These are phyloP conservation scores for Metarhizium album DNA, from an alignment of 2,329 filamentous ascomycete genomes.

Conservation along the genomic window DNA sequence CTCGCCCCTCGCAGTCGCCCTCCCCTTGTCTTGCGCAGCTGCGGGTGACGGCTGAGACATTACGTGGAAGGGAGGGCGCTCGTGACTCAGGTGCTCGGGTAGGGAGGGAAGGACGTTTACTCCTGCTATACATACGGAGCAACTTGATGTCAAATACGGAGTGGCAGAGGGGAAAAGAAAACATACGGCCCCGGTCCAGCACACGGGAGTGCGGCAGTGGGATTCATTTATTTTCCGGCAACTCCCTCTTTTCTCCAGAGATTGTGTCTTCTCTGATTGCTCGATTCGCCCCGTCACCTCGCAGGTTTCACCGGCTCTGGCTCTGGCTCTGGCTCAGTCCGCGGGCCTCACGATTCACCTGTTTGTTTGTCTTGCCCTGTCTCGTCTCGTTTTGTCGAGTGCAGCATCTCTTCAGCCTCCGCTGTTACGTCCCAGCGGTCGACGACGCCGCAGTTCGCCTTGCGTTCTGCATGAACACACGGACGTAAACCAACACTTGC, in stretches of 20 bases:
- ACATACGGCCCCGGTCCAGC: too few species aligned
- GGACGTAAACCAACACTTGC: not conserved
- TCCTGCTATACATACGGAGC: not conserved
- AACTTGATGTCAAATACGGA: too few species aligned
- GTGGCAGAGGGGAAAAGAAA: not conserved
- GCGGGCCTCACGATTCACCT: not conserved
- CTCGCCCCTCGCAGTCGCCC: not conserved
- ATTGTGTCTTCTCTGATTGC: not conserved
- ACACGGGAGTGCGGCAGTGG: too few species aligned
- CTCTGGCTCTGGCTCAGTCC: too few species aligned
- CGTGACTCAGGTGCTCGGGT: not conserved
- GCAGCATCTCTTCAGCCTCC: not conserved
- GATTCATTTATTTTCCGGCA: not conserved
- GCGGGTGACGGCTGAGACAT: conserved; percentile 5
- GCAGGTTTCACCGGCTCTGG: too few species aligned
- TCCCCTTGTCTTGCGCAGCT: conserved; percentile 3
- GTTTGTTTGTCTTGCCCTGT: not conserved
- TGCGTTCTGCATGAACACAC: not conserved
- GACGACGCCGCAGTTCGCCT: not conserved
- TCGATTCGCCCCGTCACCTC: not conserved
- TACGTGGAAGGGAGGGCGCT: not conserved
- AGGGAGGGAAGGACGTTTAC: not conserved
- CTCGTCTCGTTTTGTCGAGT: not conserved
- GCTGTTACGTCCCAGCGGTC: not conserved
- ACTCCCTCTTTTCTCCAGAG: not conserved